phyloP scores from a whole-genome alignment of 2,329 filamentous ascomycete genomes.

The Alternaria triticina region DNA sequence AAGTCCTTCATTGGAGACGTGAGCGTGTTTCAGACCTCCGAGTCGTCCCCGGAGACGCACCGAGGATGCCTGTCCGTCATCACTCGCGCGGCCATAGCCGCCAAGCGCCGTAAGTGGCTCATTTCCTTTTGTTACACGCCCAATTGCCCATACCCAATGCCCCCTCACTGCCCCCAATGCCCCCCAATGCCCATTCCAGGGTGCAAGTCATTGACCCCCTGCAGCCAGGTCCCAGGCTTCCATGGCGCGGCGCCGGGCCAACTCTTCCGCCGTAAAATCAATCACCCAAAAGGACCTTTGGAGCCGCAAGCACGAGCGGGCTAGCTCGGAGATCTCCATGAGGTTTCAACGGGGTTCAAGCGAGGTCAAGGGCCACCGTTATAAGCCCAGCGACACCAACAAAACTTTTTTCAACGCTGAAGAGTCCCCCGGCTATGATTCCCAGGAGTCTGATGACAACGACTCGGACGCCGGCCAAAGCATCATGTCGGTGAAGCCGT shows the following conservation, averaged over 20 bases:
- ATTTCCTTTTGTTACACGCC: slow-evolving; percentile 11
- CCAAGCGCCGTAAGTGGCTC: slow-evolving; percentile 68
- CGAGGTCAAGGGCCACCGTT: slow-evolving; percentile 43
- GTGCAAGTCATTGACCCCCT: slow-evolving; percentile 22
- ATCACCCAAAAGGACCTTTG: slow-evolving; percentile 49
- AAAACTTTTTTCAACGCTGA: slow-evolving; percentile 70
- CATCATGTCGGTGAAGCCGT: slow-evolving; percentile 44
- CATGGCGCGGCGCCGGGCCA: slow-evolving; percentile 51
- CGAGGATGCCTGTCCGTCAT: slow-evolving; percentile 78
- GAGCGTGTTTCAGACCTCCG: slow-evolving; percentile 75
- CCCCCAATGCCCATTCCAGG: not conserved
- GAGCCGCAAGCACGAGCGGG: slow-evolving; percentile 52
- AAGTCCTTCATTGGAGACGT: slow-evolving; percentile 66
- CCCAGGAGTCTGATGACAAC: slow-evolving; percentile 70
- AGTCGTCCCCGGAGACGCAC: slow-evolving; percentile 72
- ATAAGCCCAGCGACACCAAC: slow-evolving; percentile 53
- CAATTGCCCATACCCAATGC: not conserved
- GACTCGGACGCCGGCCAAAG: slow-evolving; percentile 65
- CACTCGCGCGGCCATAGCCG: slow-evolving; percentile 71
- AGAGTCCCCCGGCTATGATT: slow-evolving; percentile 72
- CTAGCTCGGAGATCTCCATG: slow-evolving; percentile 55
- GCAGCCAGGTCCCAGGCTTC: slow-evolving; percentile 45
- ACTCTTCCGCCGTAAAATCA: slow-evolving; percentile 52
- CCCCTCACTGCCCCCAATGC: not conserved
- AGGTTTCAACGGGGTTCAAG: slow-evolving; percentile 38